These are phyloP conservation scores for Xylariomycetidae sp. DNA, from an alignment of 2,329 filamentous ascomycete species.

Conservation along the genomic window DNA sequence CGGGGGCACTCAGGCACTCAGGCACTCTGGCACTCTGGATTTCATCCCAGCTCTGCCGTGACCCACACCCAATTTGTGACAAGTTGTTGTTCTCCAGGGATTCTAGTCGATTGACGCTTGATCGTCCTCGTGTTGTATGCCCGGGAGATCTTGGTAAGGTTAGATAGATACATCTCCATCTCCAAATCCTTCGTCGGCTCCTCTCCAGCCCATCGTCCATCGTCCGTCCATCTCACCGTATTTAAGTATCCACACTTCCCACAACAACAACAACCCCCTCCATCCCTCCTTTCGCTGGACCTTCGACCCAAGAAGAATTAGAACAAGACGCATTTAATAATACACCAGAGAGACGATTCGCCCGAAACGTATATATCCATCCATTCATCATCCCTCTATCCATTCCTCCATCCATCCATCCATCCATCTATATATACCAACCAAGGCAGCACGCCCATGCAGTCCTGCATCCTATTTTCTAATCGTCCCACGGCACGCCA, in stretches of 20 bases:
- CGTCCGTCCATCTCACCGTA: constrained; percentile 35
- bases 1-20: too few species aligned
- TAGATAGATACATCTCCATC: constrained; percentile 40
- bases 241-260: constrained; percentile 40
- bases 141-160: constrained; percentile 50
- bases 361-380: too few species aligned
- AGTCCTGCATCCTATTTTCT: not conserved
- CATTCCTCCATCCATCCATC: constrained; percentile 4
- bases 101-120: constrained; percentile 43
- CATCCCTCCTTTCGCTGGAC: constrained; percentile 10
- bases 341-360: too few species aligned
- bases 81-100: constrained; percentile 46
- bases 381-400: constrained; percentile 13
- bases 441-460: not conserved
- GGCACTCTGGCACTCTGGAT: too few species aligned
- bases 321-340: constrained; percentile 2
- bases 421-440: not conserved
- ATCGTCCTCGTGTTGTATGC: constrained; percentile 43
- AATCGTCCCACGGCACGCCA: constrained; percentile 11
- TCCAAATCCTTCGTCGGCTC: constrained; percentile 37
- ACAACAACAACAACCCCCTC: constrained; percentile 20
- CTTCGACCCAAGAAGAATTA: not conserved
- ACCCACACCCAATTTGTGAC: constrained; percentile 54
- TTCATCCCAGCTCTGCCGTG: constrained; percentile 39
- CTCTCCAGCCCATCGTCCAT: constrained; percentile 33